A percentile compares a stretch with the other conserved stretches of the same genome.
Evolutionary conservation across 2,329 filamentous ascomycete genomes (phyloP).

Genomic region (Raffaelea deltoideospora): DNA sequence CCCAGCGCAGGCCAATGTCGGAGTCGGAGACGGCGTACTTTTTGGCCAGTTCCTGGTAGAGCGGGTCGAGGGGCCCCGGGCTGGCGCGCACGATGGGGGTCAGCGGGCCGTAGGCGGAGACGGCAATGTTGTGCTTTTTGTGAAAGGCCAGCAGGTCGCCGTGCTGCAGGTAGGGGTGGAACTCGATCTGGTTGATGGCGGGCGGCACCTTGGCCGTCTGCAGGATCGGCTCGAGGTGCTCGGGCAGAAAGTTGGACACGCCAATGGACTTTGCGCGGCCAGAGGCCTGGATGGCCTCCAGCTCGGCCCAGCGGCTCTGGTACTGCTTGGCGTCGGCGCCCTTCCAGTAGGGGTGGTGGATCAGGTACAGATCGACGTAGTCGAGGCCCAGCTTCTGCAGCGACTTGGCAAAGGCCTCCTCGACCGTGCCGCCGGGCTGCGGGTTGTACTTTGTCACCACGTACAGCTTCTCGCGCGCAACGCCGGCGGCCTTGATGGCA

Average conservation of each 20-base stretch:
- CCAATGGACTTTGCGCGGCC: constrained; percentile 57
- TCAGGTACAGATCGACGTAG: constrained; percentile 58
- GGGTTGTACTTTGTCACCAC: constrained; percentile 45
- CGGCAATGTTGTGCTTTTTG: constrained; percentile 39
- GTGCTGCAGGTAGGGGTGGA: constrained; percentile 62
- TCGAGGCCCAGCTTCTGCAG: constrained; percentile 51
- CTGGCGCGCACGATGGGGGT: constrained; percentile 31
- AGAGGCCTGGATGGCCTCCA: constrained; percentile 50
- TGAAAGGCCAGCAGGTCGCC: constrained; percentile 41
- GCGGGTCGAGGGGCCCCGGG: constrained; percentile 36
- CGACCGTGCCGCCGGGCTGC: constrained; percentile 18
- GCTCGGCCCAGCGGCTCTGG: constrained; percentile 42
- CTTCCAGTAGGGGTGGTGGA: constrained; percentile 42
- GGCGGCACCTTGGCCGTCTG: constrained; percentile 46
- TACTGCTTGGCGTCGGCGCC: constrained; percentile 31
- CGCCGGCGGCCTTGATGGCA: constrained; percentile 50
- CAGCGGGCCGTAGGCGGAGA: constrained; percentile 41
- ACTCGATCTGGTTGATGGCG: constrained; percentile 68
- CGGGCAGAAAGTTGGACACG: constrained; percentile 56
- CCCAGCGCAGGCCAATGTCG: constrained; percentile 44
- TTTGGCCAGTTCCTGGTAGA: constrained; percentile 33
- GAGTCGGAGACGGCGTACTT: constrained; percentile 44
- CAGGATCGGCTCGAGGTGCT: constrained; percentile 39
- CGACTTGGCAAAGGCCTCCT: constrained; percentile 39
- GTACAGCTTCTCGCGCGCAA: constrained; percentile 54